Conservation (phyloP, 148 eudicot species). For the Linanthus parryae region DNA sequence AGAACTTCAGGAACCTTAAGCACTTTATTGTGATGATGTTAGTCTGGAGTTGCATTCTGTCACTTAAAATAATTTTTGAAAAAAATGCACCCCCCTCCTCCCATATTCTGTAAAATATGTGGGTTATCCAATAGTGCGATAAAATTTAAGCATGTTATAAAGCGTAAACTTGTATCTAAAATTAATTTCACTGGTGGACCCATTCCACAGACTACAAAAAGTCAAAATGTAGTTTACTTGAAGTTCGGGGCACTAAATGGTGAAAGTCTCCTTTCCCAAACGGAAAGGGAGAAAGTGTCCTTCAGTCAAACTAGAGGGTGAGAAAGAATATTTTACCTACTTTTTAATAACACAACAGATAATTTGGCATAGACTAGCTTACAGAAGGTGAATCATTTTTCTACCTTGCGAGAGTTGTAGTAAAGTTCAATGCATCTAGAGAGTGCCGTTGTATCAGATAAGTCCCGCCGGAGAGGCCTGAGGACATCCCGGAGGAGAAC, state of each 20-base stretch:
- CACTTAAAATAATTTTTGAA: too few species aligned
- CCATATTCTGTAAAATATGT: too few species aligned
- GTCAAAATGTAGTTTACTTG: background rate
- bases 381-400: background rate
- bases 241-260: background rate
- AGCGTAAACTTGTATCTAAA: background rate
- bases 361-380: background rate
- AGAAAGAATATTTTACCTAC: background rate
- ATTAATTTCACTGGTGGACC: background rate
- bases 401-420: slow-evolving; percentile 2
- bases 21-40: too few species aligned
- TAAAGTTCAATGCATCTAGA: background rate
- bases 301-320: background rate
- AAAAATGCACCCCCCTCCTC: too few species aligned
- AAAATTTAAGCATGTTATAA: background rate
- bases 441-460: background rate
- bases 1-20: too few species aligned
- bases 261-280: too few species aligned
- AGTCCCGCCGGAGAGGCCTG: background rate
- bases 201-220: background rate
- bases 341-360: background rate
- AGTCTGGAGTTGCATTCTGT: too few species aligned
- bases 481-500: slow-evolving; percentile 6
- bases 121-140: too few species aligned
- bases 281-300: too few species aligned